A percentile compares a stretch with the other conserved stretches of the same genome.
Conservation (phyloP, 2,329 filamentous ascomycete genomes). For the Botrytis pseudocinerea region DNA sequence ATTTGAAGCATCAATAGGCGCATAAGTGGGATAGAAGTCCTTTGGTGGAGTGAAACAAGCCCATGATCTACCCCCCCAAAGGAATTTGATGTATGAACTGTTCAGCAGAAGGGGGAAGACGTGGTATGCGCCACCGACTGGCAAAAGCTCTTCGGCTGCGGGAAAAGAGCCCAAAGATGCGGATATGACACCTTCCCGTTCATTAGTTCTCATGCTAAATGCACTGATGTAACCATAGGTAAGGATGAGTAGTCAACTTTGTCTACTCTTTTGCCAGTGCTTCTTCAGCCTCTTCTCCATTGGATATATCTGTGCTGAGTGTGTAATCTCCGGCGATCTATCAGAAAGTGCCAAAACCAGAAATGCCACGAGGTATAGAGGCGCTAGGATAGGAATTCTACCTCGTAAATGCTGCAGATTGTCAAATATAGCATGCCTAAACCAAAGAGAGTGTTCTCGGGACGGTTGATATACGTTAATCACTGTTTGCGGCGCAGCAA, state of each 20-base stretch:
- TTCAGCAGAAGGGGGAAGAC: conserved; percentile 9
- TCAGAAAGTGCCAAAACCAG: conserved; percentile 1
- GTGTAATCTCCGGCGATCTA: conserved; percentile 6
- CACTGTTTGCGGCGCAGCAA: conserved; percentile 7
- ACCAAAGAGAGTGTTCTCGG: background rate
- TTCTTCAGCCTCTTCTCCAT: background rate
- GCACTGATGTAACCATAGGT: conserved; percentile 10
- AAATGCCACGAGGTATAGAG: conserved; percentile 2
- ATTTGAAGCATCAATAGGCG: conserved; percentile 6
- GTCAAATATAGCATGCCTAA: background rate
- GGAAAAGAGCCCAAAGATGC: background rate
- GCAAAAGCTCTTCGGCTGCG: conserved; percentile 22
- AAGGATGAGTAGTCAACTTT: conserved; percentile 21
- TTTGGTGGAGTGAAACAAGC: conserved; percentile 19
- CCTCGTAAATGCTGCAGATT: background rate
- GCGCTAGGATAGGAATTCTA: background rate
- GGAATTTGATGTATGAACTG: conserved; percentile 17
- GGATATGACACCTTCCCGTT: conserved; percentile 15
- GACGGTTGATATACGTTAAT: background rate
- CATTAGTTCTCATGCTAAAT: conserved; percentile 19
- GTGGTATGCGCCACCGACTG: conserved; percentile 19
- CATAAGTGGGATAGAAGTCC: conserved; percentile 23
- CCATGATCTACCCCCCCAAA: conserved; percentile 10
- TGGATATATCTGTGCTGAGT: background rate
- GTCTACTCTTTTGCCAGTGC: conserved; percentile 13